Evolutionary conservation across 768 basidiomycete genomes (phyloP), one percentile per base, ranked within the genome.

Genomic region (Pleurotus platypus): DNA sequence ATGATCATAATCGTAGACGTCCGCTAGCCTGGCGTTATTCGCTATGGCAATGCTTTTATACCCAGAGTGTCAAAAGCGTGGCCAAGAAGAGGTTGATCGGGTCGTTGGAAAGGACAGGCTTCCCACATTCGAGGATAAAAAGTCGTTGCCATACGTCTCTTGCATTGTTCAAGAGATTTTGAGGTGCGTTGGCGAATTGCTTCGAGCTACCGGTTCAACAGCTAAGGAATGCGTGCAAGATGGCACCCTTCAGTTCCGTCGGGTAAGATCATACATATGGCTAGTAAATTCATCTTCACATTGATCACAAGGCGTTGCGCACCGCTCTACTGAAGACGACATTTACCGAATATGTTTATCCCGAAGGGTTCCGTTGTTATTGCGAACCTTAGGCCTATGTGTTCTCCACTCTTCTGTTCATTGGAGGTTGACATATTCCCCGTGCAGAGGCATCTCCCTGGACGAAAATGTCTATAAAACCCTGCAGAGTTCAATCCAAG

Each of bases 281-380:
- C 26, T 20, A 37, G n/a, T 30, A 3, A 35, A 16, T 9, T 9
- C 11, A 4, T n/a, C 6, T 65, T 66, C 15, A 64, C 65, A 26
- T 39, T 40, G 26, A 8, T 15, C 18, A 13, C 27, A 16, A 71
- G 46, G 70, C 64, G 51, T 62, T 27, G 64, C 65, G 15, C 69
- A 69, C 61, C 64, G 62, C 22, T 62, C 59, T 6, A 62, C 62
- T 38, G 63, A 66, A 57, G 72, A 70, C 45, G 68, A 68, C 49
- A 45, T 63, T 16, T 71, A 70, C 27, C 58, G 72, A 6, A 75
- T 75, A 73, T 74, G 61, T 74, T 66, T 46, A 71, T 78, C 12
- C 72, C 71, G 7, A 67, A 66, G 55, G 72, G 71, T 0, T 65
- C 72, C 6, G 39, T 66, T 15, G 54, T 71, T 30, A 59, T 72